These are phyloP conservation scores for Zea mays DNA, from an alignment of 176 grass and related monocot species.

Conservation along the genomic window Zm-B73-REFERENCE-NAM-5.0 NC_050103.1:148990501-148991000, in stretches of 20 bases:
- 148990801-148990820: constrained; percentile 7
- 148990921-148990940: background rate
- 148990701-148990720: too few species aligned
- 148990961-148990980: background rate
- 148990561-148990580: too few species aligned
- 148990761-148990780: background rate
- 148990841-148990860: too few species aligned
- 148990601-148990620: too few species aligned
- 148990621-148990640: background rate
- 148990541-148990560: too few species aligned
- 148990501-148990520: too few species aligned
- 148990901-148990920: background rate
- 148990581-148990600: too few species aligned
- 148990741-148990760: background rate
- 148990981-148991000: background rate
- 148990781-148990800: background rate
- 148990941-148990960: background rate
- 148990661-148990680: background rate
- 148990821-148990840: constrained; percentile 12
- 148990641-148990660: background rate
- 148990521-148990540: too few species aligned
- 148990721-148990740: background rate
- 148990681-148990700: background rate
- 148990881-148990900: constrained; percentile 51
- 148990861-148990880: constrained; percentile 50